Evolutionary conservation across 805 yeast species (phyloP), one percentile per base, ranked within the genome.

Genomic region (Kodamaea hsintzibuensis): DNA sequence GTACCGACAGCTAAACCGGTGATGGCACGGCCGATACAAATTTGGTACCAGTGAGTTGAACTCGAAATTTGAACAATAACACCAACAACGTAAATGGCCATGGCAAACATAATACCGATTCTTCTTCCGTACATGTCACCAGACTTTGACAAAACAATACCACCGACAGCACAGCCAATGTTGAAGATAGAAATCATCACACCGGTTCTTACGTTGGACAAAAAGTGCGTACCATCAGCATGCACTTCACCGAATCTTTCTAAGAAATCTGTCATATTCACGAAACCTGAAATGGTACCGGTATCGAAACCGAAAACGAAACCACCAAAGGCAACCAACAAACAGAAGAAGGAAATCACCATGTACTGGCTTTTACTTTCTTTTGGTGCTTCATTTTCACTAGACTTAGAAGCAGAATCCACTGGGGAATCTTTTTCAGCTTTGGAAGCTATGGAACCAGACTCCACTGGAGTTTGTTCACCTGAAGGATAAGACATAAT

Each of bases 381-480:
- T 7, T 1, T 9, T 19, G 49, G 38, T 5, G 17, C 17, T 27
- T 14, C 42, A n/a, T 49, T 33, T 9, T 43, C 47, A 16, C 25
- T 22, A 22, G 25, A 22, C 25, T 48, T 25, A 14, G 52, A 42
- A 30, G 33, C 25, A 27, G 22, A n/a, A 19, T 45, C 39, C 17
- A 30, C 48, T 45, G 48, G 50, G 4, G 47, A 19, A 7, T 14
- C 27, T 25, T 50, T 52, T n/a, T 56, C 55, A 33, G 35, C 62
- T 50, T 66, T 66, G 19, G 62, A 66, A 33, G 68, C 56, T 18
- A 70, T 52, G 16, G 67, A 62, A 38, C 65, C 61, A 53, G 60
- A 62, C 43, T 61, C 61, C 38, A 66, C 66, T 51, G 77, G 76
- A 46, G 77, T 71, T 51, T 65, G 71, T 49, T 60, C 65, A 51